These are phyloP conservation scores for Beta lomatogona DNA, from an alignment of 179 eudicot species.

Conservation along the genomic window DNA sequence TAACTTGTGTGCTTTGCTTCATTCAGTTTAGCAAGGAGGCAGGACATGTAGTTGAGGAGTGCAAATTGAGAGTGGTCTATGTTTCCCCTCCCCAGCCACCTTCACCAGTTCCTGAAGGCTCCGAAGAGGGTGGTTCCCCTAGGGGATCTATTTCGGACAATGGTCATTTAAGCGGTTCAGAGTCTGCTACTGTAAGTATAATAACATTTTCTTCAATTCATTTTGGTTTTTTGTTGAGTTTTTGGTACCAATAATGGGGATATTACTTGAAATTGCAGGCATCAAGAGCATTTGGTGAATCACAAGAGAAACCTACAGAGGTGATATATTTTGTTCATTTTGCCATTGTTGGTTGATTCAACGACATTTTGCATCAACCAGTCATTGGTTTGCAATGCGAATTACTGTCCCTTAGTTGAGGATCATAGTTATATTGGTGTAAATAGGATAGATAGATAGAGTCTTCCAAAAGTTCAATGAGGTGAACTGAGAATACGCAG, in stretches of 20 bases:
- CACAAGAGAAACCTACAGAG: conserved; percentile 53
- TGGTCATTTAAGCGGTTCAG: conserved; percentile 47
- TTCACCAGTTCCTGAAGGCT: conserved; percentile 72
- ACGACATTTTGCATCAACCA: neutral
- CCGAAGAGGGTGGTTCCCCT: conserved; percentile 66
- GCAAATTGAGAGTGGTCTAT: conserved; percentile 66
- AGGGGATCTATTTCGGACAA: conserved; percentile 49
- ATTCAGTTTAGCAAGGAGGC: conserved; percentile 61
- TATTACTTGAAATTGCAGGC: conserved; percentile 35
- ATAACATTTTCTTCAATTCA: neutral
- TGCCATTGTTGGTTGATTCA: neutral
- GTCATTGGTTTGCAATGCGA: neutral
- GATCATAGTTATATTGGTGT: neutral
- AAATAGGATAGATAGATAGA: neutral
- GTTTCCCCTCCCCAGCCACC: conserved; percentile 68
- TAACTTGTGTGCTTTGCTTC: conserved; percentile 11
- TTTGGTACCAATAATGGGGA: neutral
- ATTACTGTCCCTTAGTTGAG: neutral
- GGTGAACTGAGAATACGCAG: neutral
- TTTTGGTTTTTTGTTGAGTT: neutral
- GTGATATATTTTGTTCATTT: conserved; percentile 26
- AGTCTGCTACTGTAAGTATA: conserved; percentile 37
- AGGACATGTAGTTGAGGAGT: conserved; percentile 67
- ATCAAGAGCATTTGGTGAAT: conserved; percentile 42
- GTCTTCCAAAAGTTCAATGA: neutral